phyloP scores from a whole-genome alignment of 148 eudicot species.

The Vaccinium vitisidaea region DNA sequence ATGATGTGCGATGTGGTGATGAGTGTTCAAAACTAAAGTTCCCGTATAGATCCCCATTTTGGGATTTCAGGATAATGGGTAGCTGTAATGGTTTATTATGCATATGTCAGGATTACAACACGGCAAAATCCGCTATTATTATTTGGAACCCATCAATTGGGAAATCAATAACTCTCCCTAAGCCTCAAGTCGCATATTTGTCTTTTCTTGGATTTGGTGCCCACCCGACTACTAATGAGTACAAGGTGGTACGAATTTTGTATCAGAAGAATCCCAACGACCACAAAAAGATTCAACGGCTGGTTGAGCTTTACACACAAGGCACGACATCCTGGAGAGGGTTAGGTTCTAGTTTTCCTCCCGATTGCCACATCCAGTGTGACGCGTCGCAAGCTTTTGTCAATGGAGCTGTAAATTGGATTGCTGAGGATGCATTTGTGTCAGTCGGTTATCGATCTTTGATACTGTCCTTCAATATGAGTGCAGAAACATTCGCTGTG shows the following conservation, averaged over 20 bases:
- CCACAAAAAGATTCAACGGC: background rate
- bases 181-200: background rate
- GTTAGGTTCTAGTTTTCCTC: background rate
- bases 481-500: background rate
- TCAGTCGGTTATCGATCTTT: background rate
- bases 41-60: slow-evolving; percentile 20
- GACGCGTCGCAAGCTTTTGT: background rate
- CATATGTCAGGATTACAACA: slow-evolving; percentile 17
- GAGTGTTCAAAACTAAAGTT: slow-evolving; percentile 4
- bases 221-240: slow-evolving; percentile 7
- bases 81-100: slow-evolving; percentile 35
- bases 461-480: background rate
- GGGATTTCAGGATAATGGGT: slow-evolving; percentile 33
- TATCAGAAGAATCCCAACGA: background rate
- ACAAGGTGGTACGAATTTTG: background rate
- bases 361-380: background rate
- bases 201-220: slow-evolving; percentile 29
- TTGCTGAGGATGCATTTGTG: background rate
- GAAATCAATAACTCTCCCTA: background rate
- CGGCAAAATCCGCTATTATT: background rate
- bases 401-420: background rate
- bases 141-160: slow-evolving; percentile 35
- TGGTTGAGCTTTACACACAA: slow-evolving; percentile 6
- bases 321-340: slow-evolving; percentile 20
- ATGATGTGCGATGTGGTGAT: slow-evolving; percentile 12